A percentile compares a stretch with the other conserved stretches of the same genome.
These are phyloP conservation scores for Leishmania tropica DNA, from an alignment of 208 protist species.

Conservation along the genomic window DNA sequence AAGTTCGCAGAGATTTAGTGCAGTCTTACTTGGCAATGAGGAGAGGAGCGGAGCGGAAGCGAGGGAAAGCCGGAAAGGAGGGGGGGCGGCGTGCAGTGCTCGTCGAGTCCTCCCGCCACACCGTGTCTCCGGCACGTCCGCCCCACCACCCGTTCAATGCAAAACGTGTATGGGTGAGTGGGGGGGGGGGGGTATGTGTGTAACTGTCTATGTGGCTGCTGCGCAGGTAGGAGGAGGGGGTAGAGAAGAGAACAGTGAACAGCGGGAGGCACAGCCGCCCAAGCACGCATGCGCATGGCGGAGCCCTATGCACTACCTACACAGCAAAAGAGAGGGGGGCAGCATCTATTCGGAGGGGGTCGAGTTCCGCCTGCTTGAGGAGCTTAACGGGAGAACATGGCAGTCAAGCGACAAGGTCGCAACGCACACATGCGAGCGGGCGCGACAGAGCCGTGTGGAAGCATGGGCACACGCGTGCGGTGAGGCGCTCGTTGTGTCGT, in stretches of 20 bases:
- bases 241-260: neutral
- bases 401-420: neutral
- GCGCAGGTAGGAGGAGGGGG: too few relatives aligned
- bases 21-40: neutral
- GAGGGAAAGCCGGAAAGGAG: neutral
- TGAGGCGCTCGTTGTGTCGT: neutral
- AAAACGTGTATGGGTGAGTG: too few relatives aligned
- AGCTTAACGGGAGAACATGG: neutral
- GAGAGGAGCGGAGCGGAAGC: neutral
- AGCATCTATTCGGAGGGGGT: neutral
- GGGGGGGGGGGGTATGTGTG: too few relatives aligned
- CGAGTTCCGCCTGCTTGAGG: neutral
- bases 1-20: neutral
- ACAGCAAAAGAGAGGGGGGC: neutral
- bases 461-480: neutral
- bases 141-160: too few relatives aligned
- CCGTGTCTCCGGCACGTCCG: too few relatives aligned
- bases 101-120: too few relatives aligned
- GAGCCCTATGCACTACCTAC: neutral
- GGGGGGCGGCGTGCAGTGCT: too few relatives aligned
- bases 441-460: neutral
- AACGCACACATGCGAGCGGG: neutral
- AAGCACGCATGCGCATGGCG: neutral
- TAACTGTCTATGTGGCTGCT: too few relatives aligned
- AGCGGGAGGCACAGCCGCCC: too few relatives aligned